Evolutionary conservation across 768 basidiomycete genomes (phyloP).

Genomic region (Panaeolus cyanescens): DNA sequence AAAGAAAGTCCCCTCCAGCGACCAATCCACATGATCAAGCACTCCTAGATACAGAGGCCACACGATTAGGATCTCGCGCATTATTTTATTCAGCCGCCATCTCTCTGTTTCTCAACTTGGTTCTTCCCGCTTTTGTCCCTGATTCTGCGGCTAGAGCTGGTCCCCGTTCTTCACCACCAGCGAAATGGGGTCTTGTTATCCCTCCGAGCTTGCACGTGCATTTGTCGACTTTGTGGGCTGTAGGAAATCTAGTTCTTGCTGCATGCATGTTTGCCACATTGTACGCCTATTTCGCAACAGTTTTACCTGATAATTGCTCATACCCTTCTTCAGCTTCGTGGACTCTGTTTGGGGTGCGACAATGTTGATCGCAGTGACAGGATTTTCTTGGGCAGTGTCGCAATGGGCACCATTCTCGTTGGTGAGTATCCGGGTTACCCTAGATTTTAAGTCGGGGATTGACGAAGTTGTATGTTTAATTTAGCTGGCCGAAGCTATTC

Average conservation of each 20-base stretch:
- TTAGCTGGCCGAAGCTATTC: slow-evolving; percentile 84
- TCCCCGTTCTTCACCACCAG: slow-evolving; percentile 10
- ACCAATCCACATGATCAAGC: slow-evolving; percentile 25
- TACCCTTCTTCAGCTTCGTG: slow-evolving; percentile 55
- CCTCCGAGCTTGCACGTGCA: slow-evolving; percentile 55
- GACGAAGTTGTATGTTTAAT: not conserved
- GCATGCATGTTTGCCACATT: slow-evolving; percentile 80
- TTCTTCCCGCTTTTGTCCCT: slow-evolving; percentile 67
- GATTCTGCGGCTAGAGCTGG: slow-evolving; percentile 22
- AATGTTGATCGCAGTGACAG: slow-evolving; percentile 72
- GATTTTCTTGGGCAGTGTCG: slow-evolving; percentile 91
- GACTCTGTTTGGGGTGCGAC: slow-evolving; percentile 72
- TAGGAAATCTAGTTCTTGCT: slow-evolving; percentile 74
- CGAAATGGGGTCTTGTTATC: slow-evolving; percentile 27
- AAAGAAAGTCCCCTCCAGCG: slow-evolving; percentile 38
- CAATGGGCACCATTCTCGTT: slow-evolving; percentile 94
- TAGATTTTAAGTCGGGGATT: not conserved
- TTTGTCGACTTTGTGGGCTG: slow-evolving; percentile 75
- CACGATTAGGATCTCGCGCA: slow-evolving; percentile 81
- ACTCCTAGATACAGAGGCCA: slow-evolving; percentile 64
- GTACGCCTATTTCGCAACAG: slow-evolving; percentile 36
- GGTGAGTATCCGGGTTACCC: slow-evolving; percentile 41
- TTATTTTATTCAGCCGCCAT: slow-evolving; percentile 78
- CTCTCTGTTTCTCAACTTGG: slow-evolving; percentile 64
- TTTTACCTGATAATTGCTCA: not conserved